Conservation (phyloP, 176 grass and related monocot species). For the Poa pratensis region DNA sequence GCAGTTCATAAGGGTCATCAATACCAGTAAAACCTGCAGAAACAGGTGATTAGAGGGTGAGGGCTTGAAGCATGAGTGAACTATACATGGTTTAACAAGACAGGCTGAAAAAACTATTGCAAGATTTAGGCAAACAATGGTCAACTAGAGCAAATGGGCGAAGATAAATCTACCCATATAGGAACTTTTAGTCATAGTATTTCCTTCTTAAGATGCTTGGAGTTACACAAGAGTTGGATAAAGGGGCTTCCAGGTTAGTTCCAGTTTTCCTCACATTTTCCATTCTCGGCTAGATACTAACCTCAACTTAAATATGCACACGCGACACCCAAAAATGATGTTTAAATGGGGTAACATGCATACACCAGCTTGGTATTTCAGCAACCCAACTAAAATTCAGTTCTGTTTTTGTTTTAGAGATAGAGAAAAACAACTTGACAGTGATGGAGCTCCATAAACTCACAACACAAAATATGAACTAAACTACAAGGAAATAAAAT, state of each 20-base stretch:
- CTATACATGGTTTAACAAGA: conserved; percentile 2
- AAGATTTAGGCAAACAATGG: neutral
- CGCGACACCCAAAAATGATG: neutral
- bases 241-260: neutral
- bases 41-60: conserved; percentile 32
- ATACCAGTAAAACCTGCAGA: conserved; percentile 97
- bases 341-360: neutral
- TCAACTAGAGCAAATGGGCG: neutral
- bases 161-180: neutral
- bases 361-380: neutral
- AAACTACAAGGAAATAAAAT: neutral
- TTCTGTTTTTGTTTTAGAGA: neutral
- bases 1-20: conserved; percentile 90
- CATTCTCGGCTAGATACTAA: conserved; percentile 6
- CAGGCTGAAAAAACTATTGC: neutral
- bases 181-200: neutral
- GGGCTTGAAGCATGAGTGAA: conserved; percentile 3
- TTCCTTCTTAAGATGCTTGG: neutral
- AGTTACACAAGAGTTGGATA: neutral
- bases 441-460: neutral
- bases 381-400: conserved; percentile 12
- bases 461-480: neutral
- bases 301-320: neutral
- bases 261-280: neutral
- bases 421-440: neutral